Evolutionary conservation across 139 green algal genomes (phyloP).

Genomic region (Chlorella sp.): DNA sequence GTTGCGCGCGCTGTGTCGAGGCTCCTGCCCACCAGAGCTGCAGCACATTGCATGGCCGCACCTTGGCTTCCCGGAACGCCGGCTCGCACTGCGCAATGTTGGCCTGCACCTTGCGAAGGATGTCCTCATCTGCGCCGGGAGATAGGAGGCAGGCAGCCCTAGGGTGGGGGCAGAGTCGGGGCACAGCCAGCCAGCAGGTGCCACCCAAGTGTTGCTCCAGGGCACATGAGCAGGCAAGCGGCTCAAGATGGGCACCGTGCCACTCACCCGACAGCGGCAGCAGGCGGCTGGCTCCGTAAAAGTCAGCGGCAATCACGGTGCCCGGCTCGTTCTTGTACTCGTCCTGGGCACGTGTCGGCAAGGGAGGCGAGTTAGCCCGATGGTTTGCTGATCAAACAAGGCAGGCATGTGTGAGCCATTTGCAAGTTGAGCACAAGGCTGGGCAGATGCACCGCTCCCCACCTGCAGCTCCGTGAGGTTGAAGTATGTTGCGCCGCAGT

Average conservation of each 20-base stretch:
- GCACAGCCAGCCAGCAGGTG: not conserved
- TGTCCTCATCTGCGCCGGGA: slow-evolving; percentile 61
- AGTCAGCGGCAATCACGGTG: slow-evolving; percentile 89
- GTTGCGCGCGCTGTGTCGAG: no score
- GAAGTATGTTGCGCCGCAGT: slow-evolving; percentile 88
- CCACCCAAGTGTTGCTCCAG: no score
- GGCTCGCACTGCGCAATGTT: slow-evolving; percentile 82
- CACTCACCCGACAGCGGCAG: slow-evolving; percentile 70
- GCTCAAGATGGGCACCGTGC: not conserved
- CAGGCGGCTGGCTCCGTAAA: slow-evolving; percentile 84
- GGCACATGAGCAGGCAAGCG: not conserved
- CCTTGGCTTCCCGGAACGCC: slow-evolving; percentile 60
- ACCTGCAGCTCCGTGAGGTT: slow-evolving; percentile 88
- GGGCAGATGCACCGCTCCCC: not conserved
- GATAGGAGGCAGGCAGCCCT: not conserved
- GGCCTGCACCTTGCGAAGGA: slow-evolving; percentile 72
- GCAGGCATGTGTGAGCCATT: not conserved
- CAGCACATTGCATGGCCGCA: not conserved
- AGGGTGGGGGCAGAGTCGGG: not conserved
- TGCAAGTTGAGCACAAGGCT: not conserved
- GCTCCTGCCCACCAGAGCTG: no score
- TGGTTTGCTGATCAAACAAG: not conserved
- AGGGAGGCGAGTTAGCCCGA: not conserved
- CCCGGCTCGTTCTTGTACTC: slow-evolving; percentile 81
- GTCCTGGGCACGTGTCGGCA: slow-evolving; percentile 58